Evolutionary conservation across 768 basidiomycete genomes (phyloP).

Genomic region (Tricholoma bakamatsutake): DNA sequence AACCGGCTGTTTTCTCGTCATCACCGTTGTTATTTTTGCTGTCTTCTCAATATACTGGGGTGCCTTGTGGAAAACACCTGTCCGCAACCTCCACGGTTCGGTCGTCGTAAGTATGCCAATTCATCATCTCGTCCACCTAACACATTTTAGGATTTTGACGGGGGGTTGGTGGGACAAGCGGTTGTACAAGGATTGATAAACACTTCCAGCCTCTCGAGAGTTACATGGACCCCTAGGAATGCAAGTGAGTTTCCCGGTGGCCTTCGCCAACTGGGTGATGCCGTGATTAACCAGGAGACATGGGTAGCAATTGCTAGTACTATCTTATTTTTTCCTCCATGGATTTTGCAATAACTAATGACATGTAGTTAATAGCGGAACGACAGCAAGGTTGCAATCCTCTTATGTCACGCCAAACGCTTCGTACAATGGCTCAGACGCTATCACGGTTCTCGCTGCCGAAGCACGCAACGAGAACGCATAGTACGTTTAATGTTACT

Average conservation of each 20-base stretch:
- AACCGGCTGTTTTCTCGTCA: conserved; percentile 28
- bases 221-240: conserved; percentile 42
- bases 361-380: conserved; percentile 32
- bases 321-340: background rate
- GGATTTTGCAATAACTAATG: background rate
- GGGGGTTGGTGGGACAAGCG: conserved; percentile 40
- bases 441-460: conserved; percentile 41
- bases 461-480: conserved; percentile 55
- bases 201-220: conserved; percentile 17
- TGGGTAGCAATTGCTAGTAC: conserved; percentile 54
- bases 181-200: conserved; percentile 34
- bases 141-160: conserved; percentile 52
- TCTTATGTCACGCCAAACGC: conserved; percentile 35
- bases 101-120: conserved; percentile 39
- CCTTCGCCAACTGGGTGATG: conserved; percentile 32
- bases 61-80: conserved; percentile 41
- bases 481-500: conserved; percentile 35
- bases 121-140: background rate
- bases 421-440: conserved; percentile 41
- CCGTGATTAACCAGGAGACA: conserved; percentile 41
- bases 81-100: conserved; percentile 43
- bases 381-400: conserved; percentile 29
- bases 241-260: conserved; percentile 42
- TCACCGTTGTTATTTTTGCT: conserved; percentile 39
- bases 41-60: conserved; percentile 56